These are phyloP conservation scores for Fistulinella prunicolor DNA, from an alignment of 768 basidiomycete species.

Conservation along the genomic window DNA sequence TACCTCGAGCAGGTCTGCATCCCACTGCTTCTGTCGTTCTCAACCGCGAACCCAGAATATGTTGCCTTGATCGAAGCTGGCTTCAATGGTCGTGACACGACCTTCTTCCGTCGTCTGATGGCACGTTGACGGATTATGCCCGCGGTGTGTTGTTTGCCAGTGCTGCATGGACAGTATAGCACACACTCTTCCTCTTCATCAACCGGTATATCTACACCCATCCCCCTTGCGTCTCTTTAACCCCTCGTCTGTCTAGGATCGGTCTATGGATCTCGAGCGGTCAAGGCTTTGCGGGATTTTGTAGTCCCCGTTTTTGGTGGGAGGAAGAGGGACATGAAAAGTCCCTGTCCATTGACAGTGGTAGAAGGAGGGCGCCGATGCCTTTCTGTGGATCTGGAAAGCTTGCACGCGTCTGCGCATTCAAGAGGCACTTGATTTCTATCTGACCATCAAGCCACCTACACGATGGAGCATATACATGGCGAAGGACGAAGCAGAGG, in stretches of 20 bases:
- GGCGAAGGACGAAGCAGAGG: conserved; percentile 29
- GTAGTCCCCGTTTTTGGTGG: conserved; percentile 79
- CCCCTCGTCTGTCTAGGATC: conserved; percentile 44
- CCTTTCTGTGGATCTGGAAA: conserved; percentile 79
- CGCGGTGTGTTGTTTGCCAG: conserved; percentile 79
- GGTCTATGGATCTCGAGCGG: conserved; percentile 79
- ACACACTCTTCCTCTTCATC: conserved; percentile 58
- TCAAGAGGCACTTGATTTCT: conserved; percentile 77
- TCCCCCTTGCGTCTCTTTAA: neutral
- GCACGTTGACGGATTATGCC: conserved; percentile 71
- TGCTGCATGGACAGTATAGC: conserved; percentile 78
- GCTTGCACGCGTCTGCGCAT: conserved; percentile 67
- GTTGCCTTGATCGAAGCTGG: conserved; percentile 48
- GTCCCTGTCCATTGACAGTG: conserved; percentile 48
- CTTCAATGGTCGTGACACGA: conserved; percentile 55
- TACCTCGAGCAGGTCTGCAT: conserved; percentile 82
- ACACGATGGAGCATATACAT: conserved; percentile 35
- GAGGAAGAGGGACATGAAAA: conserved; percentile 76
- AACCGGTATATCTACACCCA: conserved; percentile 51
- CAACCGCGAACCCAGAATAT: conserved; percentile 45
- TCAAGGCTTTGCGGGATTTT: conserved; percentile 75
- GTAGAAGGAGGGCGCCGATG: conserved; percentile 39
- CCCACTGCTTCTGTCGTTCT: conserved; percentile 69
- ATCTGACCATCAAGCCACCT: conserved; percentile 45
- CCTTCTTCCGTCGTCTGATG: conserved; percentile 68